Percentiles rank a stretch among this genome's conserved stretches.
phyloP scores from a whole-genome alignment of 306 rosid species.

The Abrus precatorius region DNA sequence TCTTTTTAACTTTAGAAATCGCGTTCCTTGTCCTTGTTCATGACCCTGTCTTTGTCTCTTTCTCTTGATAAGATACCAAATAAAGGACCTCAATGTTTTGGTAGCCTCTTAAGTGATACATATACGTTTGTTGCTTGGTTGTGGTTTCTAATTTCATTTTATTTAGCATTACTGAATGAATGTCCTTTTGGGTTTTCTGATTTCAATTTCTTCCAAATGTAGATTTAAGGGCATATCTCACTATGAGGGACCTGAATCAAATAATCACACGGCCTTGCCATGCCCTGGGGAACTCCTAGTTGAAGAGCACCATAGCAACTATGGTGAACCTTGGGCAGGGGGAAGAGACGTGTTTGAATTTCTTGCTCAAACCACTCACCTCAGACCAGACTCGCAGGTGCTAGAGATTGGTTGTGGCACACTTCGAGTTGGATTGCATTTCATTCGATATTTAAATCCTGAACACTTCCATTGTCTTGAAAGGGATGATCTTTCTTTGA shows the following conservation, averaged over 20 bases:
- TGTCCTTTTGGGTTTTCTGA: slow-evolving; percentile 21
- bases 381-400: slow-evolving; percentile 67
- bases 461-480: slow-evolving; percentile 85
- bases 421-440: slow-evolving; percentile 92
- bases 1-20: slow-evolving; percentile 13
- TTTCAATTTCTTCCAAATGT: not conserved
- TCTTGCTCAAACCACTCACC: slow-evolving; percentile 71
- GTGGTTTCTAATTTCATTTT: slow-evolving; percentile 31
- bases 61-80: not conserved
- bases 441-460: slow-evolving; percentile 76
- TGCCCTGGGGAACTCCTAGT: slow-evolving; percentile 94
- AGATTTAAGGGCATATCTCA: slow-evolving; percentile 94
- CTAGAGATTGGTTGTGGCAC: slow-evolving; percentile 97
- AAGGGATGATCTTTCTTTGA: slow-evolving; percentile 89
- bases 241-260: slow-evolving; percentile 67
- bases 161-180: slow-evolving; percentile 17
- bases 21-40: slow-evolving; percentile 1
- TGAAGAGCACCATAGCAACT: slow-evolving; percentile 95
- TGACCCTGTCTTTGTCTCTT: not conserved
- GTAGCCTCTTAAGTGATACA: not conserved
- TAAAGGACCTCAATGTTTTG: slow-evolving; percentile 12
- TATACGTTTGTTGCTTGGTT: slow-evolving; percentile 2
- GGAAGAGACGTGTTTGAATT: slow-evolving; percentile 92
- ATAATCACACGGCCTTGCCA: slow-evolving; percentile 80
- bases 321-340: slow-evolving; percentile 98